These are phyloP conservation scores for Metarhizium robertsii DNA, from an alignment of 2,329 filamentous ascomycete genomes.

Conservation along the genomic window DNA sequence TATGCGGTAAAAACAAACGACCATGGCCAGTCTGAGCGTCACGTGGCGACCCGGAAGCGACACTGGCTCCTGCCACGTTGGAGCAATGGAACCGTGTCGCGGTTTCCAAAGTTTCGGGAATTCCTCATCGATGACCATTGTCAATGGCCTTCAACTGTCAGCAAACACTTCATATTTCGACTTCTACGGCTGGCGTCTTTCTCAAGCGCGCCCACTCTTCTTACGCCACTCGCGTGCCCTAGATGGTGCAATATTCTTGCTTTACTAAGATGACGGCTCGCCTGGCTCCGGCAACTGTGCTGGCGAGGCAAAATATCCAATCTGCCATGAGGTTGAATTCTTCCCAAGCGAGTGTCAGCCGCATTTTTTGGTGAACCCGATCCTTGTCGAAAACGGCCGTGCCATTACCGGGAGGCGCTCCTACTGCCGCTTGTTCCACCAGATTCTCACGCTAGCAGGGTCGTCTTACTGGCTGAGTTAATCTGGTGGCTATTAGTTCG, in stretches of 20 bases:
- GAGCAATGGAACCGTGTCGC: neutral
- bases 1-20: too few relatives aligned
- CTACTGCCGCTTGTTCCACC: neutral
- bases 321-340: neutral
- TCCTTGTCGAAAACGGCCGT: neutral
- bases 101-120: neutral
- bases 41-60: neutral
- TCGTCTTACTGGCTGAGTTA: slow-evolving; percentile 2
- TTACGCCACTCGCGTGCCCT: too few relatives aligned
- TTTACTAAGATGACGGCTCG: too few relatives aligned
- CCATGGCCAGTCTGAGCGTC: neutral
- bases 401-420: slow-evolving; percentile 1
- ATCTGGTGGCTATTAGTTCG: slow-evolving; percentile 1
- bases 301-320: too few relatives aligned
- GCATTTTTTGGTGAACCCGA: neutral
- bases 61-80: neutral
- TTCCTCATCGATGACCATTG: neutral
- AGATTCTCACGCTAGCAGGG: neutral
- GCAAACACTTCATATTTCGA: neutral
- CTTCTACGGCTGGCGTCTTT: too few relatives aligned
- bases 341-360: neutral
- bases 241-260: too few relatives aligned
- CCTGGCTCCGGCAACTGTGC: too few relatives aligned
- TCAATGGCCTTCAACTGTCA: neutral
- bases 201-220: too few relatives aligned